phyloP scores from a whole-genome alignment of 148 eudicot species.

The Camellia granthamiana region DNA sequence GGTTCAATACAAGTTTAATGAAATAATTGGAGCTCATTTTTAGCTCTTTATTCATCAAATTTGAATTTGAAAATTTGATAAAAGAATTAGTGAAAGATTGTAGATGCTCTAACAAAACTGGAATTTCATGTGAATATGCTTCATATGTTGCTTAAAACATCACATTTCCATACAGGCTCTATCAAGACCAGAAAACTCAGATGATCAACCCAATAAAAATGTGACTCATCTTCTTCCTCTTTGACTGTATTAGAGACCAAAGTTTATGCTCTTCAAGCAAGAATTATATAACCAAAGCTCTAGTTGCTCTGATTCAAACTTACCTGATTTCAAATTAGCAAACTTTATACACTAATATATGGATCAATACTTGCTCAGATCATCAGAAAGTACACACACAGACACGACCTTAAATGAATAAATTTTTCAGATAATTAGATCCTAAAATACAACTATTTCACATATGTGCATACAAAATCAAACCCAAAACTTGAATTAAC shows the following conservation, averaged over 20 bases:
- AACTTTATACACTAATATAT: neutral
- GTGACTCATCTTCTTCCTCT: neutral
- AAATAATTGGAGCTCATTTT: too few species aligned
- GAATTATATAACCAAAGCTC: neutral
- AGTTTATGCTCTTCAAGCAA: neutral
- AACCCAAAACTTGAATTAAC: neutral
- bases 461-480: neutral
- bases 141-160: neutral
- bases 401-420: neutral
- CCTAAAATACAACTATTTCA: neutral
- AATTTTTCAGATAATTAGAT: neutral
- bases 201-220: neutral
- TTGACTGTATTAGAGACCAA: neutral
- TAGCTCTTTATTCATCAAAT: too few species aligned
- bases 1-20: too few species aligned
- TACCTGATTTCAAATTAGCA: neutral
- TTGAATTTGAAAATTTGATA: too few species aligned
- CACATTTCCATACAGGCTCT: neutral
- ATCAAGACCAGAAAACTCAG: neutral
- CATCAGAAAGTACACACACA: neutral
- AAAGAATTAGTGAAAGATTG: too few species aligned
- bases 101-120: too few species aligned
- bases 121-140: neutral
- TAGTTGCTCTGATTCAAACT: neutral
- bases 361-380: neutral